Evolutionary conservation across 139 green algal species (phyloP).

Genomic region (Ettlia oleoabundans): DNA sequence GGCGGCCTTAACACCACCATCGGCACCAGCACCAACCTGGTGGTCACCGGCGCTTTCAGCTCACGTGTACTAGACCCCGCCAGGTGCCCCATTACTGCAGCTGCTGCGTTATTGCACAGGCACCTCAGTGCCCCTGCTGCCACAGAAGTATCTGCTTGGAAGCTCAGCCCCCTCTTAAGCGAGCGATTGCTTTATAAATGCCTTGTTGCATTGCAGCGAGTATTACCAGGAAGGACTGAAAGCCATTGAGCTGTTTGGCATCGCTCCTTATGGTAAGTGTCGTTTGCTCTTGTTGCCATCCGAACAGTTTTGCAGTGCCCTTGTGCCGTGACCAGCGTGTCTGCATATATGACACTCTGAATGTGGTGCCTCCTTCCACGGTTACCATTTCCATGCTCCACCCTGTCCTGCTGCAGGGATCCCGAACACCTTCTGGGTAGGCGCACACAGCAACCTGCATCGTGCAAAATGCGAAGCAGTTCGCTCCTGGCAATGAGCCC

Average conservation of each 20-base stretch:
- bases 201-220: conserved; percentile 5
- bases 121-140: background rate
- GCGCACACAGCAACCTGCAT: too few species aligned
- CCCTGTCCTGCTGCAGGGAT: background rate
- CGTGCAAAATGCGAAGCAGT: too few species aligned
- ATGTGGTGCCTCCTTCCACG: too few species aligned
- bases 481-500: too few species aligned
- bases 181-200: too few species aligned
- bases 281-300: background rate
- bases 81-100: too few species aligned
- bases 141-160: too few species aligned
- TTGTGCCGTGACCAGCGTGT: too few species aligned
- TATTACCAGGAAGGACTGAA: conserved; percentile 43
- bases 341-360: too few species aligned
- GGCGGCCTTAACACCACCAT: conserved; percentile 70
- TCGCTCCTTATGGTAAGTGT: conserved; percentile 40
- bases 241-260: conserved; percentile 42
- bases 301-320: background rate
- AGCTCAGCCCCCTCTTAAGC: too few species aligned
- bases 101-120: too few species aligned
- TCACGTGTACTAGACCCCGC: conserved; percentile 33
- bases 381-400: too few species aligned
- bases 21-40: conserved; percentile 70
- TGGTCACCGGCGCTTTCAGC: conserved; percentile 59
- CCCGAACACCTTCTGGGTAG: conserved; percentile 36